Evolutionary conservation across 148 eudicot species (phyloP).

Genomic region (Rhododendron griersonianum): DNA sequence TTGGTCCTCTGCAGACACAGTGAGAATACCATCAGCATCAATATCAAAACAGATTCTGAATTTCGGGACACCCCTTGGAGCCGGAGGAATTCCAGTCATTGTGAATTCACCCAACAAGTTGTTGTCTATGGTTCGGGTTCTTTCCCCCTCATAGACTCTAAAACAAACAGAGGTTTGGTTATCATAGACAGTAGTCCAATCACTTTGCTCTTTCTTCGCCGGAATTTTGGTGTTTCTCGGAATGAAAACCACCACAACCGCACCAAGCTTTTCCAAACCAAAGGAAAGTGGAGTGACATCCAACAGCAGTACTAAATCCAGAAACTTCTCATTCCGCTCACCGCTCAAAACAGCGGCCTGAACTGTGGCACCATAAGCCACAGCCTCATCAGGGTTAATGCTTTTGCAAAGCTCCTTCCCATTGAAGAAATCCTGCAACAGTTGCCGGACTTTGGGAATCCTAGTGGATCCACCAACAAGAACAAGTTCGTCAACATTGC

Average conservation of each 20-base stretch:
- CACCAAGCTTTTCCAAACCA: neutral
- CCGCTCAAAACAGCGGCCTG: neutral
- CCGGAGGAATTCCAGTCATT: slow-evolving; percentile 9
- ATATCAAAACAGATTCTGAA: neutral
- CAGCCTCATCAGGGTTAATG: slow-evolving; percentile 8
- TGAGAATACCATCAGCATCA: neutral
- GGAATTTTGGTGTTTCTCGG: neutral
- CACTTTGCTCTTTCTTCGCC: neutral
- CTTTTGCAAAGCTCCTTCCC: slow-evolving; percentile 6
- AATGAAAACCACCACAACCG: neutral
- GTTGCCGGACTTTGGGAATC: neutral
- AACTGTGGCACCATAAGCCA: slow-evolving; percentile 2
- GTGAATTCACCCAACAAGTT: slow-evolving; percentile 14
- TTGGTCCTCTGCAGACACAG: neutral
- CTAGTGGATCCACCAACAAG: slow-evolving; percentile 5
- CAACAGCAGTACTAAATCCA: neutral
- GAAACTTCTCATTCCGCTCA: neutral
- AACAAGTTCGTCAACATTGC: neutral
- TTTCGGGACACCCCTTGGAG: slow-evolving; percentile 14
- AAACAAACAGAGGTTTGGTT: slow-evolving; percentile 10
- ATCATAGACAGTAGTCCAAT: neutral
- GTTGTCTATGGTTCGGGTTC: slow-evolving; percentile 12
- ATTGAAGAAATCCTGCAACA: neutral
- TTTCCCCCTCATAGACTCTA: slow-evolving; percentile 19
- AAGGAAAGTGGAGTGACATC: neutral